Evolutionary conservation across 2,329 filamentous ascomycete species (phyloP).

Genomic region (Leptographium procerum): DNA sequence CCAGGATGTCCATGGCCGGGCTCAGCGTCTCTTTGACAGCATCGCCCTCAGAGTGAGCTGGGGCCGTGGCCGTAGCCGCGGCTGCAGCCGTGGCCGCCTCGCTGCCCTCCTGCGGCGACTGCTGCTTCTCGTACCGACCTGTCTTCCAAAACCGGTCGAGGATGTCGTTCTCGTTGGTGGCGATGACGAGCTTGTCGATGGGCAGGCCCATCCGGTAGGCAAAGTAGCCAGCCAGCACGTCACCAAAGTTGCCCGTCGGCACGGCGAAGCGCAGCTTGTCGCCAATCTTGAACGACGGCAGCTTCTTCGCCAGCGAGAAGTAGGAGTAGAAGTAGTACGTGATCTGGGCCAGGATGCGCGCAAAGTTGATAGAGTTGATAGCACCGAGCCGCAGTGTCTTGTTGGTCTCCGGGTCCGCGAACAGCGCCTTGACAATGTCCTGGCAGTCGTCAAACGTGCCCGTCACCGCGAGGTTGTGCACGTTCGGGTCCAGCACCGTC

Average conservation of each 20-base stretch:
- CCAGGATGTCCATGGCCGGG: conserved; percentile 95
- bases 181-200: conserved; percentile 70
- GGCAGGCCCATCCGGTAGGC: conserved; percentile 52
- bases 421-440: conserved; percentile 90
- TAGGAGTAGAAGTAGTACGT: conserved; percentile 96
- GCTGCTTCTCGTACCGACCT: conserved; percentile 73
- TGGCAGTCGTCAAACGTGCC: conserved; percentile 97
- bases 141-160: conserved; percentile 90
- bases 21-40: conserved; percentile 85
- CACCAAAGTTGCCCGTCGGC: conserved; percentile 89
- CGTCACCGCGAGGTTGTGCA: conserved; percentile 81
- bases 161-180: conserved; percentile 97
- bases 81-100: conserved; percentile 24
- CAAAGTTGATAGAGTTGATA: conserved; percentile 96
- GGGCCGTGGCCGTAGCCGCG: conserved; percentile 45
- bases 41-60: conserved; percentile 44
- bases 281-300: conserved; percentile 47
- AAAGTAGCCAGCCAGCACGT: conserved; percentile 89
- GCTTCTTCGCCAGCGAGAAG: conserved; percentile 60
- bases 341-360: conserved; percentile 89
- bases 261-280: conserved; percentile 76
- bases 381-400: conserved; percentile 72
- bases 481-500: conserved; percentile 78
- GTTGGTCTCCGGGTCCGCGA: conserved; percentile 78
- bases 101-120: neutral